Percentiles rank a stretch among this genome's conserved stretches.
Conservation (phyloP, 2,329 filamentous ascomycete species). For the Macrophomina pseudophaseolina region DNA sequence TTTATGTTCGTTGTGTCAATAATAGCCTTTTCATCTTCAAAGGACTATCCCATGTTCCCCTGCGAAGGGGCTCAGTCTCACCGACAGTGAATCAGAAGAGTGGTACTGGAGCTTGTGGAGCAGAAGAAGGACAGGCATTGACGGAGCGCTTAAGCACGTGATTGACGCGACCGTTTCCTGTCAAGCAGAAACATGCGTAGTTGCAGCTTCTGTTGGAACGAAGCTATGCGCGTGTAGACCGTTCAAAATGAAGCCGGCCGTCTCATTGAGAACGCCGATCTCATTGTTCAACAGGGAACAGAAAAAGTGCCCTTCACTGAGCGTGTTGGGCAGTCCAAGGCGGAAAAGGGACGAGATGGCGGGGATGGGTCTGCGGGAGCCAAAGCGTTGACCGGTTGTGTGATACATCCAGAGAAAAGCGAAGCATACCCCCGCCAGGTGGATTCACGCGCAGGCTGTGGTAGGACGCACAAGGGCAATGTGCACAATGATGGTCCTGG, state of each 20-base stretch:
- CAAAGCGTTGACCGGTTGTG: not conserved
- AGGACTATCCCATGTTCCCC: not conserved
- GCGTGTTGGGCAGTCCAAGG: too few relatives aligned
- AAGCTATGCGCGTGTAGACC: not conserved
- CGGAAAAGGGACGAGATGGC: not conserved
- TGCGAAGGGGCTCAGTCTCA: not conserved
- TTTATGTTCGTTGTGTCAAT: not conserved
- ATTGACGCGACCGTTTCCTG: too few relatives aligned
- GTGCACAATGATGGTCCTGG: not conserved
- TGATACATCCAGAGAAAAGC: not conserved
- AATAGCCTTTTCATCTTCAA: not conserved
- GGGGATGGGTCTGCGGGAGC: not conserved
- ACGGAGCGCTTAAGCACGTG: too few relatives aligned
- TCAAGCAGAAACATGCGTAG: too few relatives aligned
- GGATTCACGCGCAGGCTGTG: not conserved
- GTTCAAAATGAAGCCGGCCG: too few relatives aligned
- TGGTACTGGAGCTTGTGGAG: not conserved
- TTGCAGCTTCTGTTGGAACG: too few relatives aligned
- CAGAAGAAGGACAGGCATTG: not conserved
- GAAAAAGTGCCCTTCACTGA: not conserved
- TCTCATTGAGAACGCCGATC: too few relatives aligned
- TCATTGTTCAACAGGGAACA: too few relatives aligned
- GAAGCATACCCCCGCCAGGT: not conserved
- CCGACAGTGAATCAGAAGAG: not conserved
- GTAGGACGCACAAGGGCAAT: slow-evolving; percentile 13